Evolutionary conservation across 805 yeast genomes (phyloP), one percentile per base, ranked within the genome.

Genomic region (Teunomyces gatunensis): DNA sequence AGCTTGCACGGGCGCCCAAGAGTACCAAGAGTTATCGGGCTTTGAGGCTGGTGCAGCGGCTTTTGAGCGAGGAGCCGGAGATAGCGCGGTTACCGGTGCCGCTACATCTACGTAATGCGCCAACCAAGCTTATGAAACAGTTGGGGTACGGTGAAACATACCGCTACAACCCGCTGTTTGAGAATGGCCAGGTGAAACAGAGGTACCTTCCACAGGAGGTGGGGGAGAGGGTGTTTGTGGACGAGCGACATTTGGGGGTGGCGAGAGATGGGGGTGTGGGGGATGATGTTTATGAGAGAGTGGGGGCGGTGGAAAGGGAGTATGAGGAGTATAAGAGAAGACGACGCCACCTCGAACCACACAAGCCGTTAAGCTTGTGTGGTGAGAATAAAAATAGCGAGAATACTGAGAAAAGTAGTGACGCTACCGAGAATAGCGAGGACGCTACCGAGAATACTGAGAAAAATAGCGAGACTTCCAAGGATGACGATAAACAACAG

Each of bases 71-170:
- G 20, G 79, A 78, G n/a, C 86, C 87, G 2, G 78, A 73, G 9
- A 70, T 79, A 44, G 80, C 81, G 13, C 77, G 81, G 34, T 80
- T 88, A 3, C 79, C 84, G 1, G 82, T 86, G 1, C 96, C 95
- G 0, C 55, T 85, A 58, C 98, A 94, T 65, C 71, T 94, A 32
- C 77, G 98, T 54, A 95, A 94, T 63, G 98, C 99, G 0, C 99
- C 99, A 2, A 95, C 99, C 0, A 76, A 74, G 56, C 73, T 94
- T 41, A 94, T 94, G 99, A 78, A 82, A 47, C 96, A 89, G 44
- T 59, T 90, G 50, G 98, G 96, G 0, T 92, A 91, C 62, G 85
- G 87, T 13, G 79, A 84, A 46, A 84, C 83, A 12, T 94, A 94
- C 68, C 89, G 89, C 64, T 95, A 94, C 65, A 90, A 90, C 56